Evolutionary conservation across 129 eudicot species (phyloP).

Genomic region (Flaveria linearis): DNA sequence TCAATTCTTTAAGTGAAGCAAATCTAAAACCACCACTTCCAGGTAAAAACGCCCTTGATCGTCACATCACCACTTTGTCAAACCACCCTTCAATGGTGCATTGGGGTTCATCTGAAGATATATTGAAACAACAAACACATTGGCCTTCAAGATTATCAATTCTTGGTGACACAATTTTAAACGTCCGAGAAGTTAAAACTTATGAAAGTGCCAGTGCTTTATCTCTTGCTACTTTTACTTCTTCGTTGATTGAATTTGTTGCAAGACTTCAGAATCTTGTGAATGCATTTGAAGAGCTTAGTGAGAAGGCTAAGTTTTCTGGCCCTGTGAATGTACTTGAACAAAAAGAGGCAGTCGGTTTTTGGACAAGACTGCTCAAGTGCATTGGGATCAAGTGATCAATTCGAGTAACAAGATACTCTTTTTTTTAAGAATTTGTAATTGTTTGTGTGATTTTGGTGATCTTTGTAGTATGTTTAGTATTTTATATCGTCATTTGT

Average conservation of each 20-base stretch:
- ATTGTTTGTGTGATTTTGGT: conserved; percentile 11
- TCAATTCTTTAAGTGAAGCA: conserved; percentile 73
- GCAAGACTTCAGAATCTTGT: conserved; percentile 90
- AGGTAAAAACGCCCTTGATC: conserved; percentile 32
- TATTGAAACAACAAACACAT: conserved; percentile 54
- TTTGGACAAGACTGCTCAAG: conserved; percentile 39
- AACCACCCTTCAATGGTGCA: conserved; percentile 50
- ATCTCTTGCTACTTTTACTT: conserved; percentile 75
- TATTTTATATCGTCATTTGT: conserved; percentile 6
- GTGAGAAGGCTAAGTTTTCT: conserved; percentile 61
- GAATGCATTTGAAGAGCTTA: conserved; percentile 64
- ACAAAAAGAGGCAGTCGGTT: conserved; percentile 31
- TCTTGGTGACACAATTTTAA: conserved; percentile 60
- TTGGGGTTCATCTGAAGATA: conserved; percentile 62
- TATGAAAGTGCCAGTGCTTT: conserved; percentile 85
- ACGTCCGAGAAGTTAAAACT: conserved; percentile 74
- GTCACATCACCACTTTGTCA: conserved; percentile 38
- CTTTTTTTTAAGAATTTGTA: neutral
- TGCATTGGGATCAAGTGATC: conserved; percentile 41
- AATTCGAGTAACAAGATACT: neutral
- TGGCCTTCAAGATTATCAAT: conserved; percentile 97
- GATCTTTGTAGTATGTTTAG: conserved; percentile 14
- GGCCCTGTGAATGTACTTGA: conserved; percentile 53
- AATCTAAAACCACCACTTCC: conserved; percentile 49
- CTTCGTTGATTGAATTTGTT: conserved; percentile 79